A percentile compares a stretch with the other conserved stretches of the same genome.
Conservation (phyloP, 2,329 filamentous ascomycete genomes). For the Plenodomus lindquistii region DNA sequence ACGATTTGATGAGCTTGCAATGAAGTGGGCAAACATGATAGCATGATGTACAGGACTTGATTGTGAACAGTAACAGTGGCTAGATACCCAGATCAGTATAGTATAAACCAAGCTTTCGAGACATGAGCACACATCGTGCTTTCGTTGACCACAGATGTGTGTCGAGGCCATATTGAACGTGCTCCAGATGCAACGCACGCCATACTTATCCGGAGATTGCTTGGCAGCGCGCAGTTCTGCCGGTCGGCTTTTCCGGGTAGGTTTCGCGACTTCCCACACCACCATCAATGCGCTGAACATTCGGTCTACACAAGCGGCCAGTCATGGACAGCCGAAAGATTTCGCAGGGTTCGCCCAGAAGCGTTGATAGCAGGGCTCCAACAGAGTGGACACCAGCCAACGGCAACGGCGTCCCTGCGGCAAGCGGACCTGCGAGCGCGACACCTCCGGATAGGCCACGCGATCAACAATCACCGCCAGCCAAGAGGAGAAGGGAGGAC, state of each 20-base stretch:
- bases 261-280: neutral
- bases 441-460: conserved; percentile 19
- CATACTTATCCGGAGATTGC: neutral
- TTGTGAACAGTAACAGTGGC: neutral
- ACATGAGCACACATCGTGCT: too few species aligned
- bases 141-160: too few species aligned
- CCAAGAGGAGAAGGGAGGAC: conserved; percentile 40
- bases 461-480: conserved; percentile 27
- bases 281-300: neutral
- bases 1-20: neutral
- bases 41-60: neutral
- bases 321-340: neutral
- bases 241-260: neutral
- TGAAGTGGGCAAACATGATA: too few species aligned
- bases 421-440: conserved; percentile 13
- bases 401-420: conserved; percentile 5
- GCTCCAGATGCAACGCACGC: too few species aligned
- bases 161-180: too few species aligned
- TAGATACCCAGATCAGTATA: neutral
- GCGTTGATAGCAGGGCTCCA: neutral
- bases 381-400: conserved; percentile 20
- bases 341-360: neutral
- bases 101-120: too few species aligned
- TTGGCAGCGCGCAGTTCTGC: neutral
- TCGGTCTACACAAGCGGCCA: neutral